These are phyloP conservation scores for Reutealis trisperma DNA, from an alignment of 345 rosid species.

Conservation along the genomic window DNA sequence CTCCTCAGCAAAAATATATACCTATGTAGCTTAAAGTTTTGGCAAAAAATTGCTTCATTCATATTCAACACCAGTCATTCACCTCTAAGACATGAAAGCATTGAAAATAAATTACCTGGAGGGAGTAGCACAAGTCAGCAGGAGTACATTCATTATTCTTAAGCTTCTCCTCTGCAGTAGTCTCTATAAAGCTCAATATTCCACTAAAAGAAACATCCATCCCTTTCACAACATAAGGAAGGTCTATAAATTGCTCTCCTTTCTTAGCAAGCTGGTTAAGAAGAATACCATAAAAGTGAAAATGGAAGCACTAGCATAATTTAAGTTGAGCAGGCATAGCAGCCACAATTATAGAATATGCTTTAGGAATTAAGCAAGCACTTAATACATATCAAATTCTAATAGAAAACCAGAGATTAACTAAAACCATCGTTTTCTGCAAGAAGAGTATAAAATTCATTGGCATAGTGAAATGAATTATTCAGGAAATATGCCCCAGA, in stretches of 20 bases:
- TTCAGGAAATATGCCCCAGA: not conserved
- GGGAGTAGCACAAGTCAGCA: slow-evolving; percentile 91
- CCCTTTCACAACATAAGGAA: slow-evolving; percentile 94
- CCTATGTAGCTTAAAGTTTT: not conserved
- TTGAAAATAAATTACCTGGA: slow-evolving; percentile 54
- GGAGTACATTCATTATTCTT: slow-evolving; percentile 82
- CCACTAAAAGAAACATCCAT: slow-evolving; percentile 99
- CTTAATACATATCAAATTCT: not conserved
- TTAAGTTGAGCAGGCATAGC: not conserved
- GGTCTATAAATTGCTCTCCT: slow-evolving; percentile 84
- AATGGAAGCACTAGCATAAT: not conserved
- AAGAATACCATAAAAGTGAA: slow-evolving; percentile 14
- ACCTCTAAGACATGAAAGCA: not conserved
- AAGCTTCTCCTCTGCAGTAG: slow-evolving; percentile 80
- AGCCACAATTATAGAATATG: no score
- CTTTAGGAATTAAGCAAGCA: not conserved
- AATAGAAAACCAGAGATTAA: not conserved
- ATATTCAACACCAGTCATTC: not conserved
- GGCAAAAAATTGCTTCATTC: not conserved
- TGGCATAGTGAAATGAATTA: not conserved
- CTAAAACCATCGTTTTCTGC: not conserved
- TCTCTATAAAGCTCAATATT: slow-evolving; percentile 85
- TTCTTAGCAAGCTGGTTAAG: slow-evolving; percentile 82
- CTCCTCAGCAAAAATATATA: not conserved
- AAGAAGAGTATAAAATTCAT: not conserved